Evolutionary conservation across 176 grass and related monocot genomes (phyloP).

Genomic region (Puya raimondii): DNA sequence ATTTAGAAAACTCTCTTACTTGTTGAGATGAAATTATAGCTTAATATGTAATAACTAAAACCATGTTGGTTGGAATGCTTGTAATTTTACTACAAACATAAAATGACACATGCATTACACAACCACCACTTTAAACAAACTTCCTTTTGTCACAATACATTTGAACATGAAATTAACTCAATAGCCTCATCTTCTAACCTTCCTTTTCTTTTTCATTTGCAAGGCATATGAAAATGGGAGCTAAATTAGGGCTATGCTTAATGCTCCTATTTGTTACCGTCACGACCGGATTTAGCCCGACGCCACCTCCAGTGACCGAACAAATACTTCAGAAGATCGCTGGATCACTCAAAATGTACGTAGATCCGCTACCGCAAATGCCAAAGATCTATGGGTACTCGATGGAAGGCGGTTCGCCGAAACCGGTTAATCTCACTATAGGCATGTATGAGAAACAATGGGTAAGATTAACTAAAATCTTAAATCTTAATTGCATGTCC

Average conservation of each 20-base stretch:
- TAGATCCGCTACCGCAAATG: slow-evolving; percentile 59
- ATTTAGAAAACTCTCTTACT: too few relatives aligned
- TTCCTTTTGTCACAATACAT: too few relatives aligned
- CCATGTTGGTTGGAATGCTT: too few relatives aligned
- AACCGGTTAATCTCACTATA: slow-evolving; percentile 37
- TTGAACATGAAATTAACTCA: too few relatives aligned
- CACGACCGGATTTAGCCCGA: slow-evolving; percentile 1
- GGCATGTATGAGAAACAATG: slow-evolving; percentile 77
- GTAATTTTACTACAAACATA: too few relatives aligned
- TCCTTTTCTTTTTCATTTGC: too few relatives aligned
- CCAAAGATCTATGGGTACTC: slow-evolving; percentile 57
- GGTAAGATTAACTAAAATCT: slow-evolving; percentile 17
- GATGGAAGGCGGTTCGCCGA: slow-evolving; percentile 20
- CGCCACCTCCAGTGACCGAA: slow-evolving; percentile 24
- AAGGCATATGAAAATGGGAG: background rate
- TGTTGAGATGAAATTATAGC: too few relatives aligned
- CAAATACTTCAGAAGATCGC: slow-evolving; percentile 33
- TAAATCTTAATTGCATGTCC: too few relatives aligned
- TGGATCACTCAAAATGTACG: slow-evolving; percentile 53
- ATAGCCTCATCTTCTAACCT: too few relatives aligned
- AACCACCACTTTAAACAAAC: too few relatives aligned
- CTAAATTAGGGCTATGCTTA: background rate
- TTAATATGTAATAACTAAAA: too few relatives aligned
- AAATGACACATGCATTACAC: too few relatives aligned
- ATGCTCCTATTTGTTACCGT: background rate